Evolutionary conservation across 2,329 filamentous ascomycete genomes (phyloP).

Genomic region (Fusarium continuum): DNA sequence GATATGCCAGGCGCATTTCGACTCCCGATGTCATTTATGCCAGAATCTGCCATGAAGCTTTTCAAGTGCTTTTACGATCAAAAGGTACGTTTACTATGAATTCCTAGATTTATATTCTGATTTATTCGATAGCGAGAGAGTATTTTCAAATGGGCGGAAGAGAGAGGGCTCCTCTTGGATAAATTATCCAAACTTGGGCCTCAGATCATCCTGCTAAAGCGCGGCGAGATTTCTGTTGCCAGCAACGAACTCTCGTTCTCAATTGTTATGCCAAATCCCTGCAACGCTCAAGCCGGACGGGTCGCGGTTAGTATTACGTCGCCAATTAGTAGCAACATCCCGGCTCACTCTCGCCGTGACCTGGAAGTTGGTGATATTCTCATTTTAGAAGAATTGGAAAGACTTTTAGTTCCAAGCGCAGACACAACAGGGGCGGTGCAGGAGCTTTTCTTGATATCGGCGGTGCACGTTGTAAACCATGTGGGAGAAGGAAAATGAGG

Average conservation of each 20-base stretch:
- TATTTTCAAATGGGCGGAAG: conserved; percentile 1
- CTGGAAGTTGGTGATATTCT: conserved; percentile 1
- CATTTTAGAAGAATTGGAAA: not conserved
- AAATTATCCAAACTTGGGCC: conserved; percentile 1
- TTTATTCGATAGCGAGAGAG: not conserved
- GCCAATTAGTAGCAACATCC: not conserved
- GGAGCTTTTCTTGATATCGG: not conserved
- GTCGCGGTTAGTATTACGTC: conserved; percentile 2
- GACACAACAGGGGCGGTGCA: not conserved
- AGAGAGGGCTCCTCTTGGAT: not conserved
- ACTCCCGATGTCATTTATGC: not conserved
- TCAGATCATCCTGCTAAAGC: conserved; percentile 2
- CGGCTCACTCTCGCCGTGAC: not conserved
- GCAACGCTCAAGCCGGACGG: not conserved
- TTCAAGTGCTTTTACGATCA: not conserved
- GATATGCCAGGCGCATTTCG: conserved; percentile 1
- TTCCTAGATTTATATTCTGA: not conserved
- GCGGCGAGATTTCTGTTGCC: not conserved
- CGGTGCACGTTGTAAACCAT: not conserved
- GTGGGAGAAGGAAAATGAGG: conserved; percentile 1
- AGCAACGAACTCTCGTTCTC: not conserved
- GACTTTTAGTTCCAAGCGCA: not conserved
- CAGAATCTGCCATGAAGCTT: conserved; percentile 1
- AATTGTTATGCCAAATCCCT: not conserved
- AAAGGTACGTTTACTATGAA: not conserved